Conservation (phyloP, 139 green algal species). For the Edaphochlamys debaryana region DNA sequence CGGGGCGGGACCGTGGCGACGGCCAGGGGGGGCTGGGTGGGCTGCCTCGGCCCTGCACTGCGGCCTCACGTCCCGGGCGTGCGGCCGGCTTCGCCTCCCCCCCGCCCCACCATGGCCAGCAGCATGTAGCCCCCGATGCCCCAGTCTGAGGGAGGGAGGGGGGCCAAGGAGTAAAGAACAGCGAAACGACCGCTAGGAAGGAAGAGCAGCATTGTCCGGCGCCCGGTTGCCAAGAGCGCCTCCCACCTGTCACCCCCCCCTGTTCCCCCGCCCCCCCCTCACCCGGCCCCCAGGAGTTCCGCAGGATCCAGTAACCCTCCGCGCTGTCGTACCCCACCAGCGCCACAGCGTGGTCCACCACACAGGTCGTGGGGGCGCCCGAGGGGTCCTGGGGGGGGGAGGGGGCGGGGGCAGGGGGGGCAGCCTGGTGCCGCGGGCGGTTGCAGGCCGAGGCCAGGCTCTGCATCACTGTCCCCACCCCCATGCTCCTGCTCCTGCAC, state of each 20-base stretch:
- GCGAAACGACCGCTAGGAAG: no score
- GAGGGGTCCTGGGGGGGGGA: no score
- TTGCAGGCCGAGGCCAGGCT: not conserved
- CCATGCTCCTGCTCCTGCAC: not conserved
- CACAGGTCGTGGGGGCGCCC: no score
- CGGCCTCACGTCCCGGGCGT: no score
- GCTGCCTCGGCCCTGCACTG: no score
- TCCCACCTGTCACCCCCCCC: not conserved
- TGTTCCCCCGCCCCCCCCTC: not conserved
- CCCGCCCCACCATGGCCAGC: not conserved
- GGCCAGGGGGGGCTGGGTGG: no score
- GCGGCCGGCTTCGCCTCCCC: no score
- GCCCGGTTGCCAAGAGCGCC: no score
- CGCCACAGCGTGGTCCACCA: not conserved
- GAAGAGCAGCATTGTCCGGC: no score
- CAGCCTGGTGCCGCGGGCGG: no score
- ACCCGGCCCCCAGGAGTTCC: not conserved
- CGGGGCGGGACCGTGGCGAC: no score
- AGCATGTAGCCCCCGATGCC: constrained; percentile 1
- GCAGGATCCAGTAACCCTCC: not conserved
- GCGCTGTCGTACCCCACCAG: not conserved
- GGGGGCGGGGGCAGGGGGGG: no score
- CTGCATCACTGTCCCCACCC: not conserved
- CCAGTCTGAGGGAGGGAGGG: not conserved
- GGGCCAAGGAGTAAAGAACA: not conserved